Evolutionary conservation across 768 basidiomycete species (phyloP).

Genomic region (Serendipita sp.): DNA sequence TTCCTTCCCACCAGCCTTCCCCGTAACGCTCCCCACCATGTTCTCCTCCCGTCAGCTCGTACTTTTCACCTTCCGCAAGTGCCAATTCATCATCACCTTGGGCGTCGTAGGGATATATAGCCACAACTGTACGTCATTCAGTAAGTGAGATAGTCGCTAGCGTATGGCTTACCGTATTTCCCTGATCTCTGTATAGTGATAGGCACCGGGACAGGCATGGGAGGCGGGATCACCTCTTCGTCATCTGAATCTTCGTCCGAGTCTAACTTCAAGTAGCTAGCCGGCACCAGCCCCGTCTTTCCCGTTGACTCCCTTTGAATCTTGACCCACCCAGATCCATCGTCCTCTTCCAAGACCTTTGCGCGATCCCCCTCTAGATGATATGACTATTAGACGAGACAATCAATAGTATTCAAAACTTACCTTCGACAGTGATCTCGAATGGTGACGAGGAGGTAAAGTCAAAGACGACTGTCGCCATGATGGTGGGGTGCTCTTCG

Average conservation of each 20-base stretch:
- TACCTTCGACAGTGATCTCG: constrained; percentile 54
- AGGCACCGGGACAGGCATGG: constrained; percentile 12
- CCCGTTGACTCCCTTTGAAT: constrained; percentile 41
- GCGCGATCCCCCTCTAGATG: constrained; percentile 45
- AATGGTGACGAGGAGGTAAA: constrained; percentile 62
- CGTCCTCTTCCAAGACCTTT: constrained; percentile 59
- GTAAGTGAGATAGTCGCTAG: not conserved
- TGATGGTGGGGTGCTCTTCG: constrained; percentile 26
- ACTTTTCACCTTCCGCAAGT: constrained; percentile 41
- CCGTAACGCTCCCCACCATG: constrained; percentile 50
- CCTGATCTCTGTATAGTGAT: constrained; percentile 24
- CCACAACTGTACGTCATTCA: not conserved
- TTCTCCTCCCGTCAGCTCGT: constrained; percentile 49
- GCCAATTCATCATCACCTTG: constrained; percentile 57
- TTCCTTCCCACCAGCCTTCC: constrained; percentile 80
- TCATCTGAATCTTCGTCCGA: constrained; percentile 18
- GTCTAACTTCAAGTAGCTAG: constrained; percentile 49
- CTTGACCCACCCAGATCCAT: constrained; percentile 79
- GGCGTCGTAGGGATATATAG: constrained; percentile 57
- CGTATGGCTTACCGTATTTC: constrained; percentile 33
- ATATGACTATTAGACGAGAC: not conserved
- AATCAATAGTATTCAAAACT: constrained; percentile 12
- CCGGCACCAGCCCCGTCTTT: constrained; percentile 58
- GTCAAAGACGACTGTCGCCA: constrained; percentile 54
- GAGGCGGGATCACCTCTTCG: constrained; percentile 4